A percentile compares a stretch with the other conserved stretches of the same genome.
Evolutionary conservation across 805 yeast species (phyloP).

Genomic region (Saccharomycopsis guyanensis): DNA sequence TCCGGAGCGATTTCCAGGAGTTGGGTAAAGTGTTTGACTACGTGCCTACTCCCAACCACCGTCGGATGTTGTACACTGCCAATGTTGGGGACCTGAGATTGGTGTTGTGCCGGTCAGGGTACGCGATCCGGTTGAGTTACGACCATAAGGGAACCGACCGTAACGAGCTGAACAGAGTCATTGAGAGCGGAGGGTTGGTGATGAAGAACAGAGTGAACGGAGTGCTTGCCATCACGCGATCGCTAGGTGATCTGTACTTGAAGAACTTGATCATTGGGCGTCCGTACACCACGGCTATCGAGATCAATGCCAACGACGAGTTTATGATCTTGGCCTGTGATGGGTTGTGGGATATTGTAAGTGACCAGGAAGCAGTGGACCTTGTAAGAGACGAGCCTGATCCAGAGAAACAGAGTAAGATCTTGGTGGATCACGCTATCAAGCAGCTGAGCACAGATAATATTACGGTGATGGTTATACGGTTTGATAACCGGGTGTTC

Average conservation of each 20-base stretch:
- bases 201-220: conserved; percentile 93
- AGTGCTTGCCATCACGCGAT: conserved; percentile 87
- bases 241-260: conserved; percentile 90
- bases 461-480: conserved; percentile 84
- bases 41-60: conserved; percentile 41
- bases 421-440: conserved; percentile 66
- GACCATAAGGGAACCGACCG: conserved; percentile 90
- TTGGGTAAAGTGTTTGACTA: conserved; percentile 38
- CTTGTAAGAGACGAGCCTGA: conserved; percentile 47
- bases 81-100: conserved; percentile 93
- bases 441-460: conserved; percentile 80
- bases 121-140: conserved; percentile 73
- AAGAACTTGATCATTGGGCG: conserved; percentile 81
- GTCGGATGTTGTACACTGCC: conserved; percentile 80
- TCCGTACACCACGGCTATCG: conserved; percentile 89
- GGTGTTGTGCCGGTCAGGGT: conserved; percentile 66
- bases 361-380: conserved; percentile 78
- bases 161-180: conserved; percentile 68
- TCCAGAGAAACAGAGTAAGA: conserved; percentile 60
- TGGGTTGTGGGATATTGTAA: conserved; percentile 93
- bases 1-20: conserved; percentile 23
- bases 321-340: conserved; percentile 90
- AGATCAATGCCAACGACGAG: conserved; percentile 57
- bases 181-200: conserved; percentile 75
- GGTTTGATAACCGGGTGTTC: conserved; percentile 20